Evolutionary conservation across 495 filamentous ascomycete species (phyloP).

Genomic region (Trichoderma erinaceum): DNA sequence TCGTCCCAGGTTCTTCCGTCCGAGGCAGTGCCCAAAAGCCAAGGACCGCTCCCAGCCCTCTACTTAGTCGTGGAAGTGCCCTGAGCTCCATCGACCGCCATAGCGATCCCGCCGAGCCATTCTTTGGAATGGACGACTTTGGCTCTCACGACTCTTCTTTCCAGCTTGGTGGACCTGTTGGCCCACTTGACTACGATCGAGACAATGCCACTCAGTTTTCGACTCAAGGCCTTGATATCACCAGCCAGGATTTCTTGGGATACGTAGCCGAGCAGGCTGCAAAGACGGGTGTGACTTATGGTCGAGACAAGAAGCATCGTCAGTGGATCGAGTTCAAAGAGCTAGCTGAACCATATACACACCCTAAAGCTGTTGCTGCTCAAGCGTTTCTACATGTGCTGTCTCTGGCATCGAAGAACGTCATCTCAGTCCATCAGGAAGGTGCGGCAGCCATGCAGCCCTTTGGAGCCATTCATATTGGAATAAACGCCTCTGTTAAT

Average conservation of each 20-base stretch:
- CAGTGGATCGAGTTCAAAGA: conserved; percentile 51
- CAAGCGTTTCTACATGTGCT: conserved; percentile 71
- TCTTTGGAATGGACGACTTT: conserved; percentile 27
- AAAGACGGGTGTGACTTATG: conserved; percentile 32
- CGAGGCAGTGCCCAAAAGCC: conserved; percentile 29
- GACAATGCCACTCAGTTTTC: conserved; percentile 17
- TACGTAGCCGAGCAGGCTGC: conserved; percentile 47
- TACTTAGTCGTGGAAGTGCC: conserved; percentile 28
- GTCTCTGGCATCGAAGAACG: conserved; percentile 58
- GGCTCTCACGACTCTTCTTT: conserved; percentile 21
- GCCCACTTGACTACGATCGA: neutral
- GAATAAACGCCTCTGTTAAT: conserved; percentile 12
- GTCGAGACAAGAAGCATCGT: conserved; percentile 31
- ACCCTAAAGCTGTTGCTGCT: conserved; percentile 55
- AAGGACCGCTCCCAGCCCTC: conserved; percentile 32
- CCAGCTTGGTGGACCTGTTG: neutral
- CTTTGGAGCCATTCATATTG: conserved; percentile 37
- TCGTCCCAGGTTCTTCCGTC: conserved; percentile 35
- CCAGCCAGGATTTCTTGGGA: conserved; percentile 32
- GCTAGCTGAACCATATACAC: conserved; percentile 49
- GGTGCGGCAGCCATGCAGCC: conserved; percentile 21
- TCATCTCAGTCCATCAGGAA: conserved; percentile 51
- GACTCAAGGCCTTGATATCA: conserved; percentile 13
- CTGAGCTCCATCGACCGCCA: conserved; percentile 34
- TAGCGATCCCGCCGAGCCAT: conserved; percentile 30